Conservation (phyloP, 2,329 filamentous ascomycete genomes). For the Colletotrichum sp. region DNA sequence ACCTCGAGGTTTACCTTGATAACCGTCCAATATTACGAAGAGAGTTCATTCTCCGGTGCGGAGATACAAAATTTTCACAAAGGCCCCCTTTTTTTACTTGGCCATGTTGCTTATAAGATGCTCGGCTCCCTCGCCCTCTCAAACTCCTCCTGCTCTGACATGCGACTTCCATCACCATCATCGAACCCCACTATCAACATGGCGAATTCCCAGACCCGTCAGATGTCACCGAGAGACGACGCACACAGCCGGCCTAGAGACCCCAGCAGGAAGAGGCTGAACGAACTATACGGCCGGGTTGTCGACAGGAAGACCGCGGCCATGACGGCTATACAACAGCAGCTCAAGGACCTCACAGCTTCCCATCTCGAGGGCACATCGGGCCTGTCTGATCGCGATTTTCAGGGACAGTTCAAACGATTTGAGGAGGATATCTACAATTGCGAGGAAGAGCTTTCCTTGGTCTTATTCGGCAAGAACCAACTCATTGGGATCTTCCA, state of each 20-base stretch:
- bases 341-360: background rate
- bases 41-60: background rate
- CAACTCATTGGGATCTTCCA: background rate
- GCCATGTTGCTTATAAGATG: background rate
- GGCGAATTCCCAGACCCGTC: background rate
- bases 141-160: background rate
- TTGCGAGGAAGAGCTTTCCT: background rate
- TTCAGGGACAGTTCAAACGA: background rate
- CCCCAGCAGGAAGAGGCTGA: background rate
- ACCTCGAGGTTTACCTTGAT: background rate
- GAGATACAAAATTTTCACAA: background rate
- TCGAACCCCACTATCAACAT: background rate
- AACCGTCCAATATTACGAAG: background rate
- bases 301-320: background rate
- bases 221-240: background rate
- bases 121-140: background rate
- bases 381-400: background rate
- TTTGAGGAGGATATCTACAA: background rate
- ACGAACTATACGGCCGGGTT: background rate
- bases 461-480: background rate
- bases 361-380: background rate
- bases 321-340: background rate
- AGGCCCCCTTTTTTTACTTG: background rate
- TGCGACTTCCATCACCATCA: background rate
- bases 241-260: background rate